Evolutionary conservation across 164 flowering plant genomes (phyloP).

Genomic region (Liquidambar formosana): DNA sequence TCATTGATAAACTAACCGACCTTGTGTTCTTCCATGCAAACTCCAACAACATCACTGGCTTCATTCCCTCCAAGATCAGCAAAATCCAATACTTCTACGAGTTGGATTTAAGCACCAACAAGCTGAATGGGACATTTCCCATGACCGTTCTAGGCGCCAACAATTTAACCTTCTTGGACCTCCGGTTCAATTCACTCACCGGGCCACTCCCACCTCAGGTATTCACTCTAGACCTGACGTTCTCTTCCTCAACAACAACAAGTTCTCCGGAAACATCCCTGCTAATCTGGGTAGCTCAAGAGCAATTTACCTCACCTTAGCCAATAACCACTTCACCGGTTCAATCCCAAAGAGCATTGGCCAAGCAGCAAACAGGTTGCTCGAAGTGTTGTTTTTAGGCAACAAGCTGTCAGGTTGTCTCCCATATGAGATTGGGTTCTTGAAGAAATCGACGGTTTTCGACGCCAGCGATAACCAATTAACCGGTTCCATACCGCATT

Average conservation of each 20-base stretch:
- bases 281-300: constrained; percentile 24
- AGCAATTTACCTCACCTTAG: constrained; percentile 37
- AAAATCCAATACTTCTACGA: constrained; percentile 37
- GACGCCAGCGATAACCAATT: constrained; percentile 43
- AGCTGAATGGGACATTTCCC: constrained; percentile 34
- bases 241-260: constrained; percentile 57
- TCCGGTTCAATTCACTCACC: constrained; percentile 25
- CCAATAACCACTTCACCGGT: constrained; percentile 50
- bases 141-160: constrained; percentile 9
- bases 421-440: constrained; percentile 54
- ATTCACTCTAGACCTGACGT: constrained; percentile 27
- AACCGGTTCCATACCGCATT: constrained; percentile 56
- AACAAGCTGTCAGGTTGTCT: constrained; percentile 54
- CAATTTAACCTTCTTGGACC: no score
- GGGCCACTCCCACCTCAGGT: constrained; percentile 38
- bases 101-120: constrained; percentile 50
- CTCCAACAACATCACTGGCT: constrained; percentile 38
- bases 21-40: constrained; percentile 51
- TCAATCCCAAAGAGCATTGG: constrained; percentile 41
- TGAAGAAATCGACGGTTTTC: constrained; percentile 36
- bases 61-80: constrained; percentile 14
- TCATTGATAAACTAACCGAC: constrained; percentile 31
- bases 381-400: constrained; percentile 45
- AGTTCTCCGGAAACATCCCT: constrained; percentile 37
- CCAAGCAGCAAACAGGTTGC: constrained; percentile 20